These are phyloP conservation scores for Peronospora farinosa DNA, from an alignment of 352 stramenopile species.

Conservation along the genomic window DNA sequence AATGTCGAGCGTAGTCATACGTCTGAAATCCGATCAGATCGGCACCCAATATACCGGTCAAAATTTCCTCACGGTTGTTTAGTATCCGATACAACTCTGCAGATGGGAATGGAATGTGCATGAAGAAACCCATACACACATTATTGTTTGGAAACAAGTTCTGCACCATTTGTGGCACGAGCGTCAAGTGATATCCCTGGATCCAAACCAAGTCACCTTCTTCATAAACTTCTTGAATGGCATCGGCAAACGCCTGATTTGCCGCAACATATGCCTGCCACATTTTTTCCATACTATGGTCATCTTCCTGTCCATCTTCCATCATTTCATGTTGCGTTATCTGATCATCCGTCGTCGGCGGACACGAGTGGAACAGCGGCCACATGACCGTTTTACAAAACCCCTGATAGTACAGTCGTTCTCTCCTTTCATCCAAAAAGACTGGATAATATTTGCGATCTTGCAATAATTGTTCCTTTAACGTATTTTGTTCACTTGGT, in stretches of 20 bases:
- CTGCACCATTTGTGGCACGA: slow-evolving; percentile 86
- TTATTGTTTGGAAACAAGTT: slow-evolving; percentile 89
- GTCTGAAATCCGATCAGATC: slow-evolving; percentile 89
- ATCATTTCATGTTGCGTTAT: slow-evolving; percentile 56
- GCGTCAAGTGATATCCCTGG: slow-evolving; percentile 87
- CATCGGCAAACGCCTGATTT: slow-evolving; percentile 84
- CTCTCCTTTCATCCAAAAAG: slow-evolving; percentile 82
- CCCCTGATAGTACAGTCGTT: slow-evolving; percentile 86
- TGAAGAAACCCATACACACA: slow-evolving; percentile 80
- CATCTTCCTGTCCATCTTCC: slow-evolving; percentile 38
- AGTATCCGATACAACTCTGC: slow-evolving; percentile 87
- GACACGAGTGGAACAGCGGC: slow-evolving; percentile 87
- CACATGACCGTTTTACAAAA: slow-evolving; percentile 90
- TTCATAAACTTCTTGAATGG: slow-evolving; percentile 83
- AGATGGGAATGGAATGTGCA: slow-evolving; percentile 88
- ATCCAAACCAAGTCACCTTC: slow-evolving; percentile 88
- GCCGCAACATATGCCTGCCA: slow-evolving; percentile 88
- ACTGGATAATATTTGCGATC: slow-evolving; percentile 89
- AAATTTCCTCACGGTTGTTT: slow-evolving; percentile 81
- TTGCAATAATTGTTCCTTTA: slow-evolving; percentile 82
- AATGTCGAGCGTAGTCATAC: slow-evolving; percentile 87
- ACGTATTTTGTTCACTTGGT: slow-evolving; percentile 67
- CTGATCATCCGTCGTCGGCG: slow-evolving; percentile 73
- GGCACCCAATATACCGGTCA: slow-evolving; percentile 82
- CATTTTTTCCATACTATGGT: slow-evolving; percentile 69